Base-by-base conservation (phyloP, 169 alveolate genomes). In the Eimeria brunetti region DNA sequence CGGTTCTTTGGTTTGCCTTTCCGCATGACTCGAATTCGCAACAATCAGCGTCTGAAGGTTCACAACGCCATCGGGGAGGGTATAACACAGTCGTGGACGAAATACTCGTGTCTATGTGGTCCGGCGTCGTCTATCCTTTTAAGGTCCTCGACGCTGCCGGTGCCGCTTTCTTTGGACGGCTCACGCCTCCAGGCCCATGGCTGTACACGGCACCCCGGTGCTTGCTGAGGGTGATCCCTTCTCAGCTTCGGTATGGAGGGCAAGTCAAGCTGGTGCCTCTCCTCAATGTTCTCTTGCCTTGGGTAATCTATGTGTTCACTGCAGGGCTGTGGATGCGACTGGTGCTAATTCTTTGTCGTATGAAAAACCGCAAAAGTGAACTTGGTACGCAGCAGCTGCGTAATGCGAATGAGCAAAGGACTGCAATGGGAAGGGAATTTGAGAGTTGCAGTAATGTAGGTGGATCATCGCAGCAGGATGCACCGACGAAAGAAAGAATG, bases 261-360 rank as follows among this genome's bases (percentile, higher is more conserved):
- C 33, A 38, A 41, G 92, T 86, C 67, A 60, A 64, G 62, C 22
- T 86, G 33, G 81, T 86, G n/a, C 92, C 92, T 22, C 81, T 86
- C 27, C 49, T 86, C 64, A 86, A 86, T 22, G 92, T 62, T 18
- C 51, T 49, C 81, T 30, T 86, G 62, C 92, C 92, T 2, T 86
- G 92, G 92, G 49, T 44, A 58, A 51, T 86, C 80, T 86, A 86
- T 30, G 22, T 62, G 36, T 9, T 62, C 64, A 86, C 92, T 24
- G 92, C 81, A 41, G 78, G 92, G 92, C 78, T 86, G 18, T 86
- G 92, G 92, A 22, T 86, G 92, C 73, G 92, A 11, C 64, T 86
- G 7, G 81, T 58, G 33, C 81, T 86, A 8, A 62, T 86, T 12
- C 81, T 86, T 38, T 58, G 83, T 30, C 83, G 60, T 46, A 60